Evolutionary conservation across 2,329 filamentous ascomycete genomes (phyloP), one percentile per base, ranked within the genome.

Genomic region (Fusarium stilboides): DNA sequence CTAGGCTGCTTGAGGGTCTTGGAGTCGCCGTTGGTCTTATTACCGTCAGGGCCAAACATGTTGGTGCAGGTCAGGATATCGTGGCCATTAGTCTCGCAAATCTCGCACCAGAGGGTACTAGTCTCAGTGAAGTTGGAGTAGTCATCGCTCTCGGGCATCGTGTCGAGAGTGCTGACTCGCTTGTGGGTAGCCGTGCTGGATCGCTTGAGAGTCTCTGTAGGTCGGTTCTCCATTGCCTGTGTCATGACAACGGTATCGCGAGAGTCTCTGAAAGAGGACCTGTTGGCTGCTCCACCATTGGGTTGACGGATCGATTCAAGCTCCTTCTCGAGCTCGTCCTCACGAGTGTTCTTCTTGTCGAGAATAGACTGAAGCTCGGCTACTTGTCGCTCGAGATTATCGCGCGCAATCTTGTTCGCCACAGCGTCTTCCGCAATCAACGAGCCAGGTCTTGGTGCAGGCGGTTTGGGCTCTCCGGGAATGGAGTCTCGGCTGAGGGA

Each of bases 31-130:
- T 76, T 74, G 63, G 71, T 71, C 73, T 81, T 80, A 52, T 71
- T 71, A 34, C 78, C 77, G 26, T 82, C 82, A 9, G 82, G 77
- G 4, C 86, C 89, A 79, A 93, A 95, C 90, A 97, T 96, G 79
- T 94, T 95, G 54, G 92, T 94, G 85, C 95, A 98, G 22, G 93
- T 97, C 58, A 98, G 84, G 64, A 98, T 97, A 75, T 98, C 95
- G 77, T 98, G 95, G 17, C 95, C 94, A 46, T 89, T 87, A 34
- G 92, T 93, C 82, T 98, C 94, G 81, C 95, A 98, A 66, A 98
- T 96, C 81, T 98, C 96, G 80, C 95, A 98, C 92, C 93, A 97
- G 67, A 94, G 86, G 17, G 86, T 88, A 77, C 89, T 92, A 73
- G 86, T 90, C 77, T 94, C 92, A 39, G 91, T 93, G 22, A 88